phyloP scores from a whole-genome alignment of 352 stramenopile genomes.

The Plasmopara viticola region DNA sequence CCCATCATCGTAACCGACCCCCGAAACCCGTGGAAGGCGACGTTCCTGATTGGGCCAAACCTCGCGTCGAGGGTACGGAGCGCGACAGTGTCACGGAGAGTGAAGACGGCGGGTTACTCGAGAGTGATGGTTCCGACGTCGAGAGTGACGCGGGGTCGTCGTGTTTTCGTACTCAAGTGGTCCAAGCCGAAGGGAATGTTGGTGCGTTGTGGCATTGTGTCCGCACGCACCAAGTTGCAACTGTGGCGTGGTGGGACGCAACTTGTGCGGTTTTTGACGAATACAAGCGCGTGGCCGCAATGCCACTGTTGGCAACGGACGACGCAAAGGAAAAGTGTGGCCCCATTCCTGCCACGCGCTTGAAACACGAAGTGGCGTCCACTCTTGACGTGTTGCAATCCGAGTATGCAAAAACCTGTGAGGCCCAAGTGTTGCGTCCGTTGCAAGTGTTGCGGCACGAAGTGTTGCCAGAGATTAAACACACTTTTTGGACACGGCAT shows the following conservation, averaged over 20 bases:
- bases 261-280: constrained; percentile 51
- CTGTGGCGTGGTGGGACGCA: constrained; percentile 51
- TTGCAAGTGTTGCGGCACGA: constrained; percentile 39
- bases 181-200: constrained; percentile 65
- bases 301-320: constrained; percentile 36
- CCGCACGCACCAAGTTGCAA: constrained; percentile 52
- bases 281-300: constrained; percentile 50
- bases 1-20: constrained; percentile 57
- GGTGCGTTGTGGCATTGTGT: constrained; percentile 75
- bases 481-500: constrained; percentile 67
- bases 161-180: constrained; percentile 61
- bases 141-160: constrained; percentile 26
- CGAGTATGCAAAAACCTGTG: constrained; percentile 38
- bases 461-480: constrained; percentile 63
- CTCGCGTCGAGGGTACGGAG: constrained; percentile 20
- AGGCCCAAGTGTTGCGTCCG: constrained; percentile 35
- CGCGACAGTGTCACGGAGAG: constrained; percentile 55
- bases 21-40: constrained; percentile 33
- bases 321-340: constrained; percentile 6
- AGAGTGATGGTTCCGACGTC: constrained; percentile 22
- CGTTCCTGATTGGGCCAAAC: constrained; percentile 58
- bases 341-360: constrained; percentile 7
- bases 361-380: constrained; percentile 11
- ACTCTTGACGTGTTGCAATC: constrained; percentile 34
- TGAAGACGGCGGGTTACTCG: constrained; percentile 41